Base-by-base conservation (phyloP, 2,329 filamentous ascomycete genomes). In the Beauveria varroae region DNA sequence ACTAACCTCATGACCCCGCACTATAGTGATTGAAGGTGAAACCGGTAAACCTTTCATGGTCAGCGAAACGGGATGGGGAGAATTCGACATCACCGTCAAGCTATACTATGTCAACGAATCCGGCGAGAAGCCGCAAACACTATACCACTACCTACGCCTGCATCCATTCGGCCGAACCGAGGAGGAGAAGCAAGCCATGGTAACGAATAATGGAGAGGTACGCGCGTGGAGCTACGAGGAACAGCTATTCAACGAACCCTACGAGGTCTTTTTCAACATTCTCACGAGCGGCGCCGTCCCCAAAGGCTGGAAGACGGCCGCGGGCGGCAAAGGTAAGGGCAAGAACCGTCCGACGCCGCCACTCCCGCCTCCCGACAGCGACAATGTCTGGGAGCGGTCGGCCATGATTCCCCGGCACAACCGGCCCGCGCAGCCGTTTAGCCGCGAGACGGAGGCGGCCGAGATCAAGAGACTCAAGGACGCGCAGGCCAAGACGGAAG, bases 161-260 rank as follows among this genome's bases (percentile, higher is more conserved):
- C 93, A 97, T 71, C 91, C 93, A 3, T 99, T 93, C 73, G 92
- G 92, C 18, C 82, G 91, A 62, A 89, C 86, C 67, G 90, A 96
- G 69, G 87, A 85, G 59, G 86, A 89, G 72, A 89, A 82, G 69
- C 81, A 84, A 67, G 78, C 78, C 64, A 83, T 81, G 83, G 74
- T 81, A 63, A 74, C 71, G 58, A 84, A 78, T 74, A 83, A 76
- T 76, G 84, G 77, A 66, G 81, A 88, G 69, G 86, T 98, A 50
- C 79, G 87, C 37, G 85, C 87, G 56, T 93, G 95, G 82, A 87
- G 86, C 62, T 91, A 97, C 71, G 95, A 99, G 74, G 92, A 96
- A 70, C 89, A 98, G 66, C 84, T 98, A 55, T 99, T 99, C 81
- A 98, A 96, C 76, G 95, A 99, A 74, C 95, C 95, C 0, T 95